Percentiles rank a stretch among this genome's conserved stretches.
Conservation (phyloP, 305 asterid species). For the Striga hermonthica region DNA sequence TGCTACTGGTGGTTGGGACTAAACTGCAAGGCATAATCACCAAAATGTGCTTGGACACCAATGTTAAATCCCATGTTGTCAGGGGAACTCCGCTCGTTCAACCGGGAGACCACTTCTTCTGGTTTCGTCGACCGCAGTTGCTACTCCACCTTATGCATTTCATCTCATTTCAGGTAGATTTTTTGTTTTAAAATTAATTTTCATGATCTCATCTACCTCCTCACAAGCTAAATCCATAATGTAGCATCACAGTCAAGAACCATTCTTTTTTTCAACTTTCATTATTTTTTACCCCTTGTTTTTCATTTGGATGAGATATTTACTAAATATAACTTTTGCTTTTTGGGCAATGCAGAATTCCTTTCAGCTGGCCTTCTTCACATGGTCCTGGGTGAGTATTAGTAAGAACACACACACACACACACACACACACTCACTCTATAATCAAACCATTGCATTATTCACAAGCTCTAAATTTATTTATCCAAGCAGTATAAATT, state of each 20-base stretch:
- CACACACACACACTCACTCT: no score
- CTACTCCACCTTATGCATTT: conserved; percentile 78
- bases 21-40: conserved; percentile 75
- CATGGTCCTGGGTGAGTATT: conserved; percentile 74
- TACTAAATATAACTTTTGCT: neutral
- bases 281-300: neutral
- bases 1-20: conserved; percentile 62
- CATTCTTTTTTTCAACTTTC: neutral
- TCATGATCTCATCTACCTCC: no score
- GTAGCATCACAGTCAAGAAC: no score
- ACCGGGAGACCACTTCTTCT: conserved; percentile 71
- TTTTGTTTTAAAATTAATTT: no score
- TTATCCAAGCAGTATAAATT: conserved; percentile 48
- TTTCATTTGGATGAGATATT: neutral
- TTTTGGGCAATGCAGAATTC: conserved; percentile 60
- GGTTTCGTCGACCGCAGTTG: conserved; percentile 57
- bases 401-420: no score
- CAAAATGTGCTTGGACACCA: conserved; percentile 66
- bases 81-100: conserved; percentile 55
- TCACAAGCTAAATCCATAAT: no score
- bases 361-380: conserved; percentile 71
- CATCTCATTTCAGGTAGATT: conserved; percentile 64
- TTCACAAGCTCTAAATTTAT: no score
- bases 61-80: conserved; percentile 47
- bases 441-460: no score